Evolutionary conservation across 31 red algal species (phyloP), one percentile per base, ranked within the genome.

Genomic region (Bonnemaisonia californica): DNA sequence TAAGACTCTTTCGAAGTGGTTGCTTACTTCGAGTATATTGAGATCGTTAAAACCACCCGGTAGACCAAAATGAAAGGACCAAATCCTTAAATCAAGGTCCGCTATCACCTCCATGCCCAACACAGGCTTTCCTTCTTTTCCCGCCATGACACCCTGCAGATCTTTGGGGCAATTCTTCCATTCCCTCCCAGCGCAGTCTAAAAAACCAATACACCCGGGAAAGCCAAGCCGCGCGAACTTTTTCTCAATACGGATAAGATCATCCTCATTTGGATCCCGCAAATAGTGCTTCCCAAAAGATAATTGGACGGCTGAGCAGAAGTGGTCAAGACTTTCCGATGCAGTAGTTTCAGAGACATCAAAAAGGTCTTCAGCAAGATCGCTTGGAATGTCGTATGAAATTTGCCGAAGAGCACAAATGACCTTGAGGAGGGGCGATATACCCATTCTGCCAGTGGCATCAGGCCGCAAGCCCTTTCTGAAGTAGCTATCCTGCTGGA

Each of bases 51-150:
- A 12, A 1, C 8, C 28, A 27, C 59, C 55, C 48, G 57, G 83
- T 1, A 77, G 24, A 1, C 71, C 83, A 31, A 86, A 86, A 37
- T 77, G 3, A 62, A 74, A 77, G 36, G 70, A 65, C 83, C 83
- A 86, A 29, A 64, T 77, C 71, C 72, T 77, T 4, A 77, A 41
- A 29, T 86, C 70, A 9, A 77, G 26, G 12, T 60, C 47, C 48
- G 56, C 76, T 2, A 86, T 64, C 7, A 75, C 51, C 57, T 76
- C 83, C 70, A 76, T 66, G 27, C 69, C 27, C 16, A 86, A 34
- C 2, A 3, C 30, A 1, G 69, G 83, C 40, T 86, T 69, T 31
- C 31, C 47, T 21, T 41, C 83, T 62, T 75, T 77, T 18, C 69
- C 71, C 26, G 34, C 33, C 59, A 77, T 54, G 27, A 54, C 37